These are phyloP conservation scores for Houttuynia cordata DNA, from an alignment of 164 flowering plant species.

Conservation along the genomic window DNA sequence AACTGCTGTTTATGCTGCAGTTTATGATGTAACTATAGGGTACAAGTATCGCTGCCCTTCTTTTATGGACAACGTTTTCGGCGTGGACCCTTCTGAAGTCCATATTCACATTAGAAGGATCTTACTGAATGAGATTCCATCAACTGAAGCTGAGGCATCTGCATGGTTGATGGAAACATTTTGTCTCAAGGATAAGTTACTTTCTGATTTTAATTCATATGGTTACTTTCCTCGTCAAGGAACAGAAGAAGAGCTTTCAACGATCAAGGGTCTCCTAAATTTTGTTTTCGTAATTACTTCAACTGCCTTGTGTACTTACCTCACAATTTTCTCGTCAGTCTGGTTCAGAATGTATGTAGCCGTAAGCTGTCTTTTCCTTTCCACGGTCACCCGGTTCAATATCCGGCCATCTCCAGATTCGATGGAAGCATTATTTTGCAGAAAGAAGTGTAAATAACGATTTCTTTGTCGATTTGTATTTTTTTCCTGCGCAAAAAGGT, in stretches of 20 bases:
- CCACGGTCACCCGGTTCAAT: conserved; percentile 42
- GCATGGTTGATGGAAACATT: conserved; percentile 57
- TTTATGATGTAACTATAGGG: conserved; percentile 79
- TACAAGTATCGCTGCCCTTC: conserved; percentile 66
- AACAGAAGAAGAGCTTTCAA: conserved; percentile 48
- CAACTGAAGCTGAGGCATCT: conserved; percentile 37
- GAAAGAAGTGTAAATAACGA: conserved; percentile 7
- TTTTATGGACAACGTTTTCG: conserved; percentile 79
- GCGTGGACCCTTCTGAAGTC: conserved; percentile 80
- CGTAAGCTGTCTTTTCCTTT: conserved; percentile 45
- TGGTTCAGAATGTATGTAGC: conserved; percentile 68
- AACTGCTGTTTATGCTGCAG: conserved; percentile 27
- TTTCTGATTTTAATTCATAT: conserved; percentile 39
- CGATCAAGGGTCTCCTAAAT: conserved; percentile 37
- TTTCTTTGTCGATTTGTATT: not conserved
- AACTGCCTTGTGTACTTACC: conserved; percentile 30
- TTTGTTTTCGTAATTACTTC: conserved; percentile 26
- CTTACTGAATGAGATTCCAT: conserved; percentile 39
- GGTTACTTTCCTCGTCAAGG: conserved; percentile 61
- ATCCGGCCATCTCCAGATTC: conserved; percentile 41
- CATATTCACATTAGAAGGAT: conserved; percentile 66
- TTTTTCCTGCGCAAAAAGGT: no score
- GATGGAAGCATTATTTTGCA: conserved; percentile 7
- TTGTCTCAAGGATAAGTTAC: conserved; percentile 50
- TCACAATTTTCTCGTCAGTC: conserved; percentile 42